phyloP scores from a whole-genome alignment of 2,329 filamentous ascomycete species.

The Emydomyces testavorans region DNA sequence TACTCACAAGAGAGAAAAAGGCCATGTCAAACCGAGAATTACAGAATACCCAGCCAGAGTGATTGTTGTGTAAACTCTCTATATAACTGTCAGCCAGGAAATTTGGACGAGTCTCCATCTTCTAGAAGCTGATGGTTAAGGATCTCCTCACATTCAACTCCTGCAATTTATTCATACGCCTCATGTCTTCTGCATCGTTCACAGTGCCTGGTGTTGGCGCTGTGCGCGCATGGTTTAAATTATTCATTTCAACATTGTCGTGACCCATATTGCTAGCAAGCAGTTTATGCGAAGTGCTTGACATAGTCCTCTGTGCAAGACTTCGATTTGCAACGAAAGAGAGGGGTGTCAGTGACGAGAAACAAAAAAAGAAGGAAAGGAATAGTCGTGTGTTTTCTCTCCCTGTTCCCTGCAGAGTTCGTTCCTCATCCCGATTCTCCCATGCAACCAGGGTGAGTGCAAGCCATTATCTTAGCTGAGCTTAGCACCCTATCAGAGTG shows the following conservation, averaged over 20 bases:
- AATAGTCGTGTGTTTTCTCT: background rate
- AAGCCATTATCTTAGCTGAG: too few relatives aligned
- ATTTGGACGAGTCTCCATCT: too few relatives aligned
- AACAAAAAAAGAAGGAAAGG: background rate
- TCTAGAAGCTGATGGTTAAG: background rate
- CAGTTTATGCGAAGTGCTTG: background rate
- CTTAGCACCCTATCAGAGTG: background rate
- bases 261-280: background rate
- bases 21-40: conserved; percentile 26
- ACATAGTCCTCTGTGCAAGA: background rate
- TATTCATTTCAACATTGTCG: background rate
- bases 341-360: background rate
- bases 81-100: conserved; percentile 18
- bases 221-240: background rate
- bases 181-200: conserved; percentile 25
- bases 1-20: conserved; percentile 6
- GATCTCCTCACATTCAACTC: conserved; percentile 22
- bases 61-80: conserved; percentile 38
- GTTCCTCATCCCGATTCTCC: too few relatives aligned
- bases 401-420: background rate
- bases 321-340: background rate
- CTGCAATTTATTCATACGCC: conserved; percentile 25
- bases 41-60: conserved; percentile 38
- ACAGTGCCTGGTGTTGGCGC: conserved; percentile 4
- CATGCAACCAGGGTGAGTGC: too few relatives aligned